Percentiles rank a stretch among this genome's conserved stretches.
These are phyloP conservation scores for Ophiocordyceps camponoti-rufipedis DNA, from an alignment of 2,329 filamentous ascomycete species.

Conservation along the genomic window DNA sequence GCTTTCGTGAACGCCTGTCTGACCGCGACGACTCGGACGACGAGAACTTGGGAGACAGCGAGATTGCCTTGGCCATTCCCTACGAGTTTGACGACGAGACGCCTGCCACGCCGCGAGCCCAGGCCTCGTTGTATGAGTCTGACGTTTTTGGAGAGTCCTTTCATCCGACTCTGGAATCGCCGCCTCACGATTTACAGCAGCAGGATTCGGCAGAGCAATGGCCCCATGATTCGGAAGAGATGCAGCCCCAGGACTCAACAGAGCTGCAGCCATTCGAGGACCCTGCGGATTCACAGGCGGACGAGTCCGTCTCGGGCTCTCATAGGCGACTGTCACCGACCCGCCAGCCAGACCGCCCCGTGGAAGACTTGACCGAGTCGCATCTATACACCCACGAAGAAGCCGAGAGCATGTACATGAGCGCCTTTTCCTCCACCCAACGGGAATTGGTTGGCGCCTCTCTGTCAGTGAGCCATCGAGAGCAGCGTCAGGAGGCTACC, in stretches of 20 bases:
- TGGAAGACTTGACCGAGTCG: conserved; percentile 41
- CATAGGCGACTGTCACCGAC: background rate
- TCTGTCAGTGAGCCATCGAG: background rate
- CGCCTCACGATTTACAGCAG: background rate
- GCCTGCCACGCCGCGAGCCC: conserved; percentile 35
- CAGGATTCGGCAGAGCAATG: too few species aligned
- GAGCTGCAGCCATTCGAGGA: background rate
- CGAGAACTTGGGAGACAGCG: conserved; percentile 25
- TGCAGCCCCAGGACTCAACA: too few species aligned
- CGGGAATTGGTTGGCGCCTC: conserved; percentile 5
- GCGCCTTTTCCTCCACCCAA: conserved; percentile 35
- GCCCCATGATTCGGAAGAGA: too few species aligned
- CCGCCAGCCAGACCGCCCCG: conserved; percentile 1
- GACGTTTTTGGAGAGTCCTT: conserved; percentile 6
- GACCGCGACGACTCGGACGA: conserved; percentile 7
- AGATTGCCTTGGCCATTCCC: conserved; percentile 36
- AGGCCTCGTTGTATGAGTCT: conserved; percentile 22
- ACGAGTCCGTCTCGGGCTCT: background rate
- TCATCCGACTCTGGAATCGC: conserved; percentile 9
- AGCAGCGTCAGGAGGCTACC: background rate
- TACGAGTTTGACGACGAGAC: conserved; percentile 27
- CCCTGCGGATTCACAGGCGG: too few species aligned
- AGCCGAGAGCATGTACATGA: conserved; percentile 78
- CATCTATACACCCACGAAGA: conserved; percentile 63
- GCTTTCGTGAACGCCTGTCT: conserved; percentile 8